Evolutionary conservation across 768 basidiomycete genomes (phyloP).

Genomic region (Daedaleopsis nitida): DNA sequence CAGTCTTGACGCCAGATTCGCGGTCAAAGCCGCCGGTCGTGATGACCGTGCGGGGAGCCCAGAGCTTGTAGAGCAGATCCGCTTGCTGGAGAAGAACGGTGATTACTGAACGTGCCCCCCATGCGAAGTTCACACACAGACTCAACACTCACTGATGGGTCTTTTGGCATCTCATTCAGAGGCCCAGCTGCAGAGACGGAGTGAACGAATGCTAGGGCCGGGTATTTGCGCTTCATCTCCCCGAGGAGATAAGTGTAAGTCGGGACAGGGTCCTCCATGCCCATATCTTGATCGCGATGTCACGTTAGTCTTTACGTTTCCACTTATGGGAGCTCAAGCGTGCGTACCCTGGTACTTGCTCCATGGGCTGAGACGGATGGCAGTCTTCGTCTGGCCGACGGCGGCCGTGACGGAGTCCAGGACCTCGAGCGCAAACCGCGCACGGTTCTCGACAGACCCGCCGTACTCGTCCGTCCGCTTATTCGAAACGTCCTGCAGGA

Average conservation of each 20-base stretch:
- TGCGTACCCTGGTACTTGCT: constrained; percentile 30
- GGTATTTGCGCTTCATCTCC: constrained; percentile 39
- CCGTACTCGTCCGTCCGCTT: constrained; percentile 51
- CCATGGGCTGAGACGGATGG: constrained; percentile 41
- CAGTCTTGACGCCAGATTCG: constrained; percentile 17
- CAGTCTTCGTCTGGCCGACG: constrained; percentile 43
- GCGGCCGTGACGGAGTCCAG: constrained; percentile 39
- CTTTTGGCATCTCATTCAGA: constrained; percentile 4
- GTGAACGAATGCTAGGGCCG: constrained; percentile 44
- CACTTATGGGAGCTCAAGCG: not conserved
- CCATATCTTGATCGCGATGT: constrained; percentile 39
- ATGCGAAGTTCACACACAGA: not conserved
- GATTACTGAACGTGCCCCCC: not conserved
- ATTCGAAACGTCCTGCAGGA: constrained; percentile 40
- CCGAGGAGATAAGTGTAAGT: constrained; percentile 52
- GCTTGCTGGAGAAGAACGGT: not conserved
- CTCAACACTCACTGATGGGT: not conserved
- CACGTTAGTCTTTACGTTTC: constrained; percentile 6
- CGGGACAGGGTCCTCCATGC: constrained; percentile 53
- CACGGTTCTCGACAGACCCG: constrained; percentile 48
- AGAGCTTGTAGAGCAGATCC: constrained; percentile 18
- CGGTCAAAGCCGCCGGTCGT: constrained; percentile 22
- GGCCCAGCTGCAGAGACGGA: constrained; percentile 30
- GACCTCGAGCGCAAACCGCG: constrained; percentile 47
- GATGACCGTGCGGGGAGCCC: constrained; percentile 4